Conservation (phyloP, 1,284 basidiomycete species). For the Serendipita sp. region DNA sequence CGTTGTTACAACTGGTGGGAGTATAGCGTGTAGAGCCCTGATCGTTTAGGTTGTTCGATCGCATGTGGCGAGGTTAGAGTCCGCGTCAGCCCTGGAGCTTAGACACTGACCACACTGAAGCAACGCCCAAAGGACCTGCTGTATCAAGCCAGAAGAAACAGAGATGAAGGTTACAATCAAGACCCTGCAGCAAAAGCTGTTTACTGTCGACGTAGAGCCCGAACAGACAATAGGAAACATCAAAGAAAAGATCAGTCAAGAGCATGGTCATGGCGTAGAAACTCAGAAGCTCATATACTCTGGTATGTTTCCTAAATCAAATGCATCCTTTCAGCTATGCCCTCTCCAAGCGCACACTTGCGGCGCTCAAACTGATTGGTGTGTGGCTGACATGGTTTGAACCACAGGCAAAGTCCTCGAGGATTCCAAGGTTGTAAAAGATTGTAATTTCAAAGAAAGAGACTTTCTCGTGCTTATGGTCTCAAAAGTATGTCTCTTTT, state of each 20-base stretch:
- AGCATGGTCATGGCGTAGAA: constrained; percentile 61
- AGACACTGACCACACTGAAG: not conserved
- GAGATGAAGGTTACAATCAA: constrained; percentile 86
- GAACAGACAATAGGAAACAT: constrained; percentile 64
- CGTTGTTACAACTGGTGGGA: too few species aligned
- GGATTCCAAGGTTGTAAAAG: constrained; percentile 79
- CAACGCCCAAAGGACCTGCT: not conserved
- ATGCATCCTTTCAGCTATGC: constrained; percentile 1
- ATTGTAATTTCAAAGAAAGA: constrained; percentile 93
- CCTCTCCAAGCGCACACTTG: not conserved
- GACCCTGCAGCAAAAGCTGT: constrained; percentile 83
- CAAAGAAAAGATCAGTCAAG: constrained; percentile 73
- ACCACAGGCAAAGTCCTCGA: constrained; percentile 78
- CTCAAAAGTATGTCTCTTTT: constrained; percentile 55
- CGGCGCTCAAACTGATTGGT: not conserved
- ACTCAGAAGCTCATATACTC: constrained; percentile 93
- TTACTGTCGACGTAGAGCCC: constrained; percentile 65
- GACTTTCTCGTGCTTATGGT: constrained; percentile 99
- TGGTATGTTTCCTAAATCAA: constrained; percentile 32
- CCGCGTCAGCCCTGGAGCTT: not conserved
- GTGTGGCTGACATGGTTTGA: not conserved
- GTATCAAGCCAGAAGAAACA: constrained; percentile 17
- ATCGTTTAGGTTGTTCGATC: too few species aligned
- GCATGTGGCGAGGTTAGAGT: not conserved
- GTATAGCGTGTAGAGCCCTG: too few species aligned